Evolutionary conservation across 257 asterid genomes (phyloP).

Genomic region (Mentha longifolia): DNA sequence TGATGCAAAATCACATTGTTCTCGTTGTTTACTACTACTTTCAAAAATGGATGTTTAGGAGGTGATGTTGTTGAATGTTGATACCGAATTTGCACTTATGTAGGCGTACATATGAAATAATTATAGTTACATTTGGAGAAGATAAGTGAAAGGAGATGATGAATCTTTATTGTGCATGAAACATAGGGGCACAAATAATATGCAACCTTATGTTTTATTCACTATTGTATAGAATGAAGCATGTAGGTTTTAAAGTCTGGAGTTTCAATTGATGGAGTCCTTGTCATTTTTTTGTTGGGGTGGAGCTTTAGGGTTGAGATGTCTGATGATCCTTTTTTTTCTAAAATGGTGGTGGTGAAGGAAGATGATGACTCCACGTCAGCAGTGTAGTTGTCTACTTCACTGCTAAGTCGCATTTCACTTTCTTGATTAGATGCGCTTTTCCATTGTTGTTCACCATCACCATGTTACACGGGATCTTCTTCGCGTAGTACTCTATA

Average conservation of each 20-base stretch:
- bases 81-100: too few species aligned
- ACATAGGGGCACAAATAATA: too few species aligned
- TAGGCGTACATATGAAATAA: too few species aligned
- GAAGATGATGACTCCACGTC: conserved; percentile 26
- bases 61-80: too few species aligned
- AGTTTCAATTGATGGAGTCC: not conserved
- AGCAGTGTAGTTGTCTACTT: conserved; percentile 13
- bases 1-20: too few species aligned
- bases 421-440: conserved; percentile 36
- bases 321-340: conserved; percentile 35
- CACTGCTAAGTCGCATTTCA: not conserved
- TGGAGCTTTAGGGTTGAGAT: conserved; percentile 40
- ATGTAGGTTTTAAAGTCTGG: not conserved
- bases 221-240: not conserved
- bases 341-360: conserved; percentile 33
- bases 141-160: too few species aligned
- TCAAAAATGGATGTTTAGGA: too few species aligned
- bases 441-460: conserved; percentile 46
- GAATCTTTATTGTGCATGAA: too few species aligned
- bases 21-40: too few species aligned
- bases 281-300: not conserved
- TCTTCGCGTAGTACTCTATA: conserved; percentile 48
- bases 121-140: too few species aligned
- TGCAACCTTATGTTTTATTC: too few species aligned
- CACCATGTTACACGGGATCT: conserved; percentile 46